Base-by-base conservation (phyloP, 805 yeast genomes). In the Wickerhamomyces xylosicus region DNA sequence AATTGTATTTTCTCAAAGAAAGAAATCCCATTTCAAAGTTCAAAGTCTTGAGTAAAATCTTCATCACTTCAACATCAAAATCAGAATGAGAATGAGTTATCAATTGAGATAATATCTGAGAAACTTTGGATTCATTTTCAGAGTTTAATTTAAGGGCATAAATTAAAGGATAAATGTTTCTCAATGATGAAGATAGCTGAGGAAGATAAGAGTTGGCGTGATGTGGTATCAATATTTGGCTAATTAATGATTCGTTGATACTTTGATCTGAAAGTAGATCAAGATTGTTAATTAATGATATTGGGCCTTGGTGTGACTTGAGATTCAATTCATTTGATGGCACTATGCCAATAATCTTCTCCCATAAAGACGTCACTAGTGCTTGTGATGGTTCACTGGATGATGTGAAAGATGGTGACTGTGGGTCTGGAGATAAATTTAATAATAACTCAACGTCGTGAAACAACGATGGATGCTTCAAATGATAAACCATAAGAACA, bases 301-400 rank as follows among this genome's bases (percentile, higher is more conserved):
- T 36, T 31, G 56, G 56, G 9, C 58, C 58, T 7, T 48, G 45
- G 2, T 37, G 28, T 14, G 32, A 42, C 9, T 33, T 44, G 5
- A 25, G 10, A 22, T 45, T 43, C 2, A 41, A 14, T 4, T 20
- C 10, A 10, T 33, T 34, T 3, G 35, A 25, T 4, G 11, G 21
- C 17, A 40, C 32, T 4, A 21, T 21, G 16, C 49, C 47, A 6
- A 54, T 34, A 14, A 54, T 48, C 20, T 43, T 48, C 16, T 42
- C 43, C 58, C 58, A 54, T 11, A 54, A 42, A 18, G 25, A 21
- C 6, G 25, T 10, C 25, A 21, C 25, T 21, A 21, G 10, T 21
- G 25, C 10, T 21, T 21, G 6, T 10, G 6, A 10, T 21, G 6
- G 25, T 21, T 21, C 10, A 6, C 10, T 10, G 25, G 9, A 21